Conservation (phyloP, 164 flowering plant species). For the Pachysandra terminalis region DNA sequence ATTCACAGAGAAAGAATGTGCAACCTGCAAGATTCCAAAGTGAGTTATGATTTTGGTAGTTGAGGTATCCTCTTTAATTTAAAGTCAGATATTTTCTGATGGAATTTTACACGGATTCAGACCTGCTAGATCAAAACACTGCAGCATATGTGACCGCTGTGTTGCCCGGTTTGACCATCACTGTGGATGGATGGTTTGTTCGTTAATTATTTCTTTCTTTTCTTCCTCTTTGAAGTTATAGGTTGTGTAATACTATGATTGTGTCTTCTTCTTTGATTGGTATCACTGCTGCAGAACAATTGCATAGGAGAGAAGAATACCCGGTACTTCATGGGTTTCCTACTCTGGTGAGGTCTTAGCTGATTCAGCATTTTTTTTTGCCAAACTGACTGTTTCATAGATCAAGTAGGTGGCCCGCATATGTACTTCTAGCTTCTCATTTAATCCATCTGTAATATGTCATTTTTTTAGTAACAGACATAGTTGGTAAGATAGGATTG, state of each 20-base stretch:
- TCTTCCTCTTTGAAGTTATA: background rate
- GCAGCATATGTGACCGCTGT: conserved; percentile 92
- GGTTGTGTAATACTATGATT: background rate
- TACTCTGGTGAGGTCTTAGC: conserved; percentile 64
- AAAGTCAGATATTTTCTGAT: conserved; percentile 12
- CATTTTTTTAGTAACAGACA: background rate
- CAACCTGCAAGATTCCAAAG: conserved; percentile 89
- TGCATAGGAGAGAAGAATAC: conserved; percentile 97
- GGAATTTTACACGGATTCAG: conserved; percentile 34
- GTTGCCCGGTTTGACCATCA: conserved; percentile 98
- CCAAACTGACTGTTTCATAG: background rate
- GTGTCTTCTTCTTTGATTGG: background rate
- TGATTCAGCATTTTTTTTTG: background rate
- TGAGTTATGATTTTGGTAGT: conserved; percentile 22
- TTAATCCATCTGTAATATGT: background rate
- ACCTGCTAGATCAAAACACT: conserved; percentile 98
- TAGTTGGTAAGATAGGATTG: conserved; percentile 1
- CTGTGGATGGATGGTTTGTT: conserved; percentile 97
- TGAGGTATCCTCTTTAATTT: background rate
- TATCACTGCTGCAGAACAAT: conserved; percentile 64
- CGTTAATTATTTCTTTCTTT: conserved; percentile 13
- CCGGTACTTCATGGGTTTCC: conserved; percentile 84
- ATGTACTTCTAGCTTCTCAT: background rate
- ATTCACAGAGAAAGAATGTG: conserved; percentile 73
- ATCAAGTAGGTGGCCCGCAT: background rate